Evolutionary conservation across 257 asterid genomes (phyloP), one percentile per base, ranked within the genome.

Genomic region (Phtheirospermum japonicum): DNA sequence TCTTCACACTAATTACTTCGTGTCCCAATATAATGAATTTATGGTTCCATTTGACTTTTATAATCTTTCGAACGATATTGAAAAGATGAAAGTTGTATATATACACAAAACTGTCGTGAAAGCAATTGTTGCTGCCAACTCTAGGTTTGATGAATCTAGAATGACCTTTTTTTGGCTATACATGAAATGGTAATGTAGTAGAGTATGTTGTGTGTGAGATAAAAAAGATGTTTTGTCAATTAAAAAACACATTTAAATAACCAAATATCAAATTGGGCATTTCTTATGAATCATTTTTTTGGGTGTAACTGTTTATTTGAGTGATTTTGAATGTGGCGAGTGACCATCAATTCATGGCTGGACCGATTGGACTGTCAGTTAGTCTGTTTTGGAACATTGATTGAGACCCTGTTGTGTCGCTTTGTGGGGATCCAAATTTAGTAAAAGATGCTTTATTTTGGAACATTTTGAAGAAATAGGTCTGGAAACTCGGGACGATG

Each of bases 391-490:
- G 12, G 39, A 39, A 39, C 45, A 39, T 8, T 39, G 45, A 11
- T 1, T 6, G 4, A 33, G 7, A 33, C 39, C 9, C 39, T 5
- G 39, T 33, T 33, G 9, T 33, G 7, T 33, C 39, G 9, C 39
- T 33, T 33, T 33, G 39, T 33, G 23, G n/a, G 13, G 16, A 2
- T 28, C n/a, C 13, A 8, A 5, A 10, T 16, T 63, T 32, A 20
- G 49, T 33, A 63, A 49, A 63, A 14, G 13, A 32, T 10, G 36
- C 19, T 9, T 30, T 62, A 46, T 28, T n/a, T 56, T 56, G 13
- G 4, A 4, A 31, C 10, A 9, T 56, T 2, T 37, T 5, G 32
- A 14, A 56, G 6, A 31, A 17, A 31, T 2, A 28, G 10, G 2
- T 23, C 28, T 4, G 39, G 3, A 28, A 30, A 55, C 9, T 55